Evolutionary conservation across 345 rosid genomes (phyloP).

Genomic region (Camelina neglecta): DNA sequence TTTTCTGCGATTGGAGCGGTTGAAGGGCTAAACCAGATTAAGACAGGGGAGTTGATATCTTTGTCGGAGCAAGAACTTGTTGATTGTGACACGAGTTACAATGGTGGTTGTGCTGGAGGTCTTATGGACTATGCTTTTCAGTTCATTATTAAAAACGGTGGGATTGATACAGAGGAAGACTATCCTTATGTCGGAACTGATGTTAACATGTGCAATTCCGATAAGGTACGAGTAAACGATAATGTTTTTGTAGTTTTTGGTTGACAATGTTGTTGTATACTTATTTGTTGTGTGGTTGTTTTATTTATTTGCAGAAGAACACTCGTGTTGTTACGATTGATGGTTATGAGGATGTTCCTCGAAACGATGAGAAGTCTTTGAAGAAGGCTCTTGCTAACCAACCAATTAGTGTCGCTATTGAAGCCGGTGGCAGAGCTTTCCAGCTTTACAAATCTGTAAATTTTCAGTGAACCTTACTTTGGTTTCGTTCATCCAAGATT

Average conservation of each 20-base stretch:
- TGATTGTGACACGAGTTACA: conserved; percentile 67
- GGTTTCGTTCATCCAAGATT: neutral
- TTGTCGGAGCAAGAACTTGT: conserved; percentile 81
- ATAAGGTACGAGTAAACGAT: conserved; percentile 48
- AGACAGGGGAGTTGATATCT: conserved; percentile 63
- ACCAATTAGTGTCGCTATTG: conserved; percentile 62
- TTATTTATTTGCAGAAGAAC: conserved; percentile 49
- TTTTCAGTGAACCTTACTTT: neutral
- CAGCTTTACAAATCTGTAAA: conserved; percentile 40
- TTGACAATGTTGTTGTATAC: neutral
- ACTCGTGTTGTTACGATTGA: conserved; percentile 74
- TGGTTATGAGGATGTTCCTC: conserved; percentile 70
- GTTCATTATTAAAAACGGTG: conserved; percentile 68
- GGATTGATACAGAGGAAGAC: conserved; percentile 68
- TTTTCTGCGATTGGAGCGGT: conserved; percentile 80
- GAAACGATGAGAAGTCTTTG: conserved; percentile 66
- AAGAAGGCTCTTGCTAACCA: conserved; percentile 76
- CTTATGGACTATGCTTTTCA: conserved; percentile 78
- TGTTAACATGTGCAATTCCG: conserved; percentile 50
- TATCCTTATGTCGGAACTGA: conserved; percentile 64
- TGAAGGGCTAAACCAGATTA: conserved; percentile 76
- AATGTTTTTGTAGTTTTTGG: neutral
- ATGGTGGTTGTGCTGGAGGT: conserved; percentile 79
- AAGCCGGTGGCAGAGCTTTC: conserved; percentile 47
- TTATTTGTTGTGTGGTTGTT: neutral